phyloP scores from a whole-genome alignment of 164 flowering plant species.

The Cinnamomum chago region DNA sequence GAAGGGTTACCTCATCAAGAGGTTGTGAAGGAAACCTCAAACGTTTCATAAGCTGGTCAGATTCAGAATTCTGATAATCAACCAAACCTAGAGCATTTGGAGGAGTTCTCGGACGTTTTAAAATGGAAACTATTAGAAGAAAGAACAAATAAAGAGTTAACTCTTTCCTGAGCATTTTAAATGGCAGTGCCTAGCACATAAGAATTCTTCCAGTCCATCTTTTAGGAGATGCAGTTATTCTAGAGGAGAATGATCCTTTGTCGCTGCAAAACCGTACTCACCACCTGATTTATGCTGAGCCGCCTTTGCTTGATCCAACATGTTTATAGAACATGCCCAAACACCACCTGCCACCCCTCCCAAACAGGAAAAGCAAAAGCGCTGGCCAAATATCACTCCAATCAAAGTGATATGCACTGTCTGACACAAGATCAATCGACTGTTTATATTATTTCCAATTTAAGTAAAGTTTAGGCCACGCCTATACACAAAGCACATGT shows the following conservation, averaged over 20 bases:
- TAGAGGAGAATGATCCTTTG: no score
- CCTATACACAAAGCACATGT: no score
- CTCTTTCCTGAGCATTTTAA: not conserved
- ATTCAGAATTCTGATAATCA: slow-evolving; percentile 74
- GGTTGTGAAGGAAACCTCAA: slow-evolving; percentile 60
- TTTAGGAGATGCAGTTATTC: no score
- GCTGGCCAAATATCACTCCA: no score
- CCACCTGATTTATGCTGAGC: not conserved
- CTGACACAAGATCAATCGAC: no score
- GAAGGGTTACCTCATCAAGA: slow-evolving; percentile 58
- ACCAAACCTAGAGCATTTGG: slow-evolving; percentile 58
- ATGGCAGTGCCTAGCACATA: not conserved
- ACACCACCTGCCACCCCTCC: slow-evolving; percentile 31
- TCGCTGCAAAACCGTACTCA: not conserved
- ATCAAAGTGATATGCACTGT: no score
- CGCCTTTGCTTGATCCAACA: slow-evolving; percentile 34
- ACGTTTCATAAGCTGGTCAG: slow-evolving; percentile 82
- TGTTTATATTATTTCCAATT: no score
- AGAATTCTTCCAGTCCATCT: no score
- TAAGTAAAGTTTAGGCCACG: no score
- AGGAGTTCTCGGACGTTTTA: slow-evolving; percentile 81
- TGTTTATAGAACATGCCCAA: slow-evolving; percentile 23
- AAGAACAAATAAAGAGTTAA: not conserved
- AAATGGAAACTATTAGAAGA: slow-evolving; percentile 37
- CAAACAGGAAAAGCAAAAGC: no score